Evolutionary conservation across 2,329 filamentous ascomycete species (phyloP), one percentile per base, ranked within the genome.

Genomic region (Calycina herbarum): DNA sequence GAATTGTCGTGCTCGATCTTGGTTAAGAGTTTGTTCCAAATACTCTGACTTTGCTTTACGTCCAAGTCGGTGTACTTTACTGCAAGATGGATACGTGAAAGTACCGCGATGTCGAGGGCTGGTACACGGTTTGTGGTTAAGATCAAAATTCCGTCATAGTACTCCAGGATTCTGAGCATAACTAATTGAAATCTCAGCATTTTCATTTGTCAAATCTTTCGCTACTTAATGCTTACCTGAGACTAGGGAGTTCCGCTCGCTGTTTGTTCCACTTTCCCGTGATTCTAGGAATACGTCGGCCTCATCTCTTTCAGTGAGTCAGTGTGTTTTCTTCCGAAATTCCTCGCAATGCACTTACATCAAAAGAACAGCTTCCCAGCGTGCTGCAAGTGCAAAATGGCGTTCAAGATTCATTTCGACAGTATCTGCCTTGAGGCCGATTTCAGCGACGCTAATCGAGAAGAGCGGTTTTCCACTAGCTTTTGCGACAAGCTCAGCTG

Each of bases 131-230:
- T 67, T 8, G 70, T 74, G 8, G 71, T 73, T 5, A 74, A 64
- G 40, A 75, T 71, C 54, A 75, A 63, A 45, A 74, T 69, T 11
- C 72, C 72, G 33, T 62, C 51, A 65, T 71, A 67, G 42, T 64
- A 66, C 42, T 67, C 61, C 6, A 67, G 61, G 59, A 70, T 68
- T 7, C 73, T 31, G 29, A 31, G 64, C 54, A 71, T 59, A 48
- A 82, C 81, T 65, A 82, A 80, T 65, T 33, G 77, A 78, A 13
- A 81, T 79, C 38, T 42, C 4, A 42, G 38, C 38, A 11, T 42
- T 42, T 42, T 4, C 38, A 10, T 31, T 31, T 31, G 3, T 31
- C 29, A 31, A 31, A 31, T 31, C 29, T 3, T 31, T 31, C 29
- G 29, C 29, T 31, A 31, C 29, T 31, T 31, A 31, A 31, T 31